A percentile compares a stretch with the other conserved stretches of the same genome.
Conservation (phyloP, 1,139 yeast genomes). For the Saccharomyces pastorianus region DNA sequence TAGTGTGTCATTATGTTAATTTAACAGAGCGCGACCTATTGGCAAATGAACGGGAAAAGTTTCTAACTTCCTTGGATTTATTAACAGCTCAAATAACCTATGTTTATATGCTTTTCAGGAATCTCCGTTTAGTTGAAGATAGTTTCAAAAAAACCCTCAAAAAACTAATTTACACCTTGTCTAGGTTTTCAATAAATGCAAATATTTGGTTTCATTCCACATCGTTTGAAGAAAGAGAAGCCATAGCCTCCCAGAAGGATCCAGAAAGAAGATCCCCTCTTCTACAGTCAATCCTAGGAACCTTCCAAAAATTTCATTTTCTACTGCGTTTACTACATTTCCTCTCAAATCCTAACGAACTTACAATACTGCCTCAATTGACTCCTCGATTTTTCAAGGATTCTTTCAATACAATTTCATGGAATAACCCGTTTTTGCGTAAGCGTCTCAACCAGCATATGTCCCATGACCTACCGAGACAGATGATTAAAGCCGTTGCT, state of each 20-base stretch:
- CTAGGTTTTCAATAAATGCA: background rate
- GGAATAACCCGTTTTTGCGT: conserved; percentile 51
- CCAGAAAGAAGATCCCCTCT: background rate
- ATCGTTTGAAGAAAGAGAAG: background rate
- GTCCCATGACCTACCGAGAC: background rate
- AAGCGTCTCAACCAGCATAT: background rate
- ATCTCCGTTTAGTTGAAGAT: background rate
- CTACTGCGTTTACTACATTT: background rate
- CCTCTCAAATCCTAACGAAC: background rate
- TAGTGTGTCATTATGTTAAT: background rate
- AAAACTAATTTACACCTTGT: background rate
- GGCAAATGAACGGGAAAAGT: background rate
- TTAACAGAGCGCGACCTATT: background rate
- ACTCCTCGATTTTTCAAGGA: conserved; percentile 56
- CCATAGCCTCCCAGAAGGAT: background rate
- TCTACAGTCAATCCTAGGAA: background rate
- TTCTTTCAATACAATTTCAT: conserved; percentile 64
- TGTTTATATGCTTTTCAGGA: background rate
- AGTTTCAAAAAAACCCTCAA: background rate
- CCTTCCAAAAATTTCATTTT: background rate
- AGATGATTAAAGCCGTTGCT: background rate
- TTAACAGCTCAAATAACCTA: background rate
- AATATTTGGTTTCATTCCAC: background rate
- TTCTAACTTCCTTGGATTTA: background rate
- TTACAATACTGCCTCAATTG: conserved; percentile 43